Base-by-base conservation (phyloP, 768 basidiomycete species). In the Lentinula raphanica region DNA sequence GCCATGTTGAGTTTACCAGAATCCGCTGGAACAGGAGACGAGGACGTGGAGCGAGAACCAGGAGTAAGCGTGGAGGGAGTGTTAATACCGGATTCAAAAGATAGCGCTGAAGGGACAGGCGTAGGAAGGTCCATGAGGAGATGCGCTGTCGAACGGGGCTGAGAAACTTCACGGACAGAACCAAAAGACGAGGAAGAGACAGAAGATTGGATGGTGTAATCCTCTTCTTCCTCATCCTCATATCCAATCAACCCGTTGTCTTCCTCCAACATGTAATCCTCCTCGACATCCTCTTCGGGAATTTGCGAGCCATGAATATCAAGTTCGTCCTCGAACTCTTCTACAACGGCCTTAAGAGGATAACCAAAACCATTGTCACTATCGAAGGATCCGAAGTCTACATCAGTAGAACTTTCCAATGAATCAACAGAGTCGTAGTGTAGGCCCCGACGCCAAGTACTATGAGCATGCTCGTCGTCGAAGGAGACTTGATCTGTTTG, bases 171-270 rank as follows among this genome's bases (percentile, higher is more conserved):
- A 29, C 85, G 81, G 29, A 73, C 71, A 4, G 83, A 85, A 28
- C 74, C 80, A 49, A 79, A 76, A 8, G 84, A 86, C 8, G 83
- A 85, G 3, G 79, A 80, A 1, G 77, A 62, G 35, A 35, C 70
- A 17, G 74, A 68, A 55, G 72, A 74, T 21, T 71, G 67, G 69
- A 64, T 83, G 72, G 55, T 75, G 74, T 49, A 76, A 64, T 86
- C 83, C 1, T 75, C 78, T 53, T 84, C 84, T 2, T 80, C 83
- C 56, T 87, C 87, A 56, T 88, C 87, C 66, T 90, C 88, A 58
- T 89, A 90, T 28, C 84, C 77, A 42, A 76, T 80, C 32, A 89
- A 71, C 21, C 75, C 85, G 60, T 84, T 76, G 15, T 86, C 82
- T 36, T 80, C 80, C 38, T 83, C 83, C 5, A 72, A 76, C 54